phyloP scores from a whole-genome alignment of 2,329 filamentous ascomycete species.

The Aureobasidium sp. region DNA sequence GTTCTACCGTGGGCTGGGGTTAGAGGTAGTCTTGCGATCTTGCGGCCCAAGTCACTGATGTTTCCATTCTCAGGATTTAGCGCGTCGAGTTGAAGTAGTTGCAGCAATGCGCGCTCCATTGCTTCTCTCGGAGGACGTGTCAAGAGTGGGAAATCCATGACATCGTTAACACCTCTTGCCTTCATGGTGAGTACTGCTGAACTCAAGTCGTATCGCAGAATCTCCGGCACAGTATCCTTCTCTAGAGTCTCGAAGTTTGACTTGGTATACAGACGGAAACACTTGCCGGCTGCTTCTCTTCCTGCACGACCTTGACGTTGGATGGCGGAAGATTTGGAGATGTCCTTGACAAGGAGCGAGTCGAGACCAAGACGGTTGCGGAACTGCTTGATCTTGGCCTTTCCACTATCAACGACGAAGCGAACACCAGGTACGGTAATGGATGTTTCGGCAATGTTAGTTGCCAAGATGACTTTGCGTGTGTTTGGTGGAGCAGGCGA shows the following conservation, averaged over 20 bases:
- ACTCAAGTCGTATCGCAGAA: conserved; percentile 79
- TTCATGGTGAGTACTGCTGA: conserved; percentile 89
- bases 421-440: conserved; percentile 90
- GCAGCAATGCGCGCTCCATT: conserved; percentile 71
- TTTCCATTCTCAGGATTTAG: conserved; percentile 56
- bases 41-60: conserved; percentile 65
- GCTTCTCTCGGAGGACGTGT: conserved; percentile 69
- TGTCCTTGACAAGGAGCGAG: conserved; percentile 79
- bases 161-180: conserved; percentile 74
- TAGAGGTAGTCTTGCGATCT: conserved; percentile 76
- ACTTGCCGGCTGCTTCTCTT: conserved; percentile 83
- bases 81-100: conserved; percentile 70
- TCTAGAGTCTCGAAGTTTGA: conserved; percentile 61
- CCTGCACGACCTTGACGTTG: conserved; percentile 88
- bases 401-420: conserved; percentile 86
- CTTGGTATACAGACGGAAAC: conserved; percentile 81
- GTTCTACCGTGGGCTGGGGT: conserved; percentile 74
- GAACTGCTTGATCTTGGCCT: conserved; percentile 90
- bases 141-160: conserved; percentile 75
- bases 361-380: conserved; percentile 77
- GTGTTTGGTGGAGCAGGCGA: conserved; percentile 63
- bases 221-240: conserved; percentile 75
- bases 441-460: conserved; percentile 96
- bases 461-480: conserved; percentile 83
- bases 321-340: conserved; percentile 87